phyloP scores from a whole-genome alignment of 495 filamentous ascomycete genomes.

The Chaetomium cochliodes region DNA sequence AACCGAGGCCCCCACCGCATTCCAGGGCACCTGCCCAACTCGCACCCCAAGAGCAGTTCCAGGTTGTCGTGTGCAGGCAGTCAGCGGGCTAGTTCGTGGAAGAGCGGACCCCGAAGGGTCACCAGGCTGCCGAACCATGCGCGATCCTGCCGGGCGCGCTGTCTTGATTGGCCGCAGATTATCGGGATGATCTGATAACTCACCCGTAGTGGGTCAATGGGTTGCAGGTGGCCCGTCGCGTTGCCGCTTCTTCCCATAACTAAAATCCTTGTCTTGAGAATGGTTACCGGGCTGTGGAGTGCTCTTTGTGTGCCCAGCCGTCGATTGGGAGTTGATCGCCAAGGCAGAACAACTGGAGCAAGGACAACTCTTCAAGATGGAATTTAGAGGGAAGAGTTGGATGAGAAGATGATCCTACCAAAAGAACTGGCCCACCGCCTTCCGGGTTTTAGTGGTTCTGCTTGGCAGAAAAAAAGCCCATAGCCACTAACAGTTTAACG shows the following conservation, averaged over 20 bases:
- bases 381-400: no score
- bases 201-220: background rate
- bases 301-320: background rate
- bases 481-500: no score
- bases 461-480: no score
- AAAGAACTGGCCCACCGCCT: no score
- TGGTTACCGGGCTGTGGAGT: background rate
- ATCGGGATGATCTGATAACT: slow-evolving; percentile 38
- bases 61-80: slow-evolving; percentile 7
- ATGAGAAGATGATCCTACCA: no score
- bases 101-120: background rate
- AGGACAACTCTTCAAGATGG: no score
- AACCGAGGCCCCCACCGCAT: background rate
- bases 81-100: background rate
- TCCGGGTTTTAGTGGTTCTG: no score
- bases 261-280: no score
- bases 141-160: background rate
- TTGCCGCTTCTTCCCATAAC: background rate
- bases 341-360: no score
- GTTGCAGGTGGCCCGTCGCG: background rate
- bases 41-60: background rate
- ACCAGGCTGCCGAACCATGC: slow-evolving; percentile 10
- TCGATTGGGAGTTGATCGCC: background rate
- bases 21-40: slow-evolving; percentile 1
- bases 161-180: slow-evolving; percentile 33